Evolutionary conservation across 2,329 filamentous ascomycete species (phyloP).

Genomic region (Pseudocercospora macadamiae): DNA sequence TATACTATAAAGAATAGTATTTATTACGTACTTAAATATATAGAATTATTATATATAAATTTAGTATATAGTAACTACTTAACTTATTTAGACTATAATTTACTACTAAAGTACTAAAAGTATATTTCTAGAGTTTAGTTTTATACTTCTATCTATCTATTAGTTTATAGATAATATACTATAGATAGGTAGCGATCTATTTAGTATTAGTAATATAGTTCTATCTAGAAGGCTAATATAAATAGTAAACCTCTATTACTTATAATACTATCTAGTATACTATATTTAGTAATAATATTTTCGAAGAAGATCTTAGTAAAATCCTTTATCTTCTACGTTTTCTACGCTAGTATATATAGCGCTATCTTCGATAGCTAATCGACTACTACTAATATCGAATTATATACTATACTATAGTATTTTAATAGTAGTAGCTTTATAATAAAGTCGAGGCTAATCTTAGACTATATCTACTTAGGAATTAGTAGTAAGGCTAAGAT

Average conservation of each 20-base stretch:
- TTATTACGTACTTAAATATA: not conserved
- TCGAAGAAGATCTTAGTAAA: slow-evolving; percentile 17
- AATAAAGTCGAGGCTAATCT: slow-evolving; percentile 20
- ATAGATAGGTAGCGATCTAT: slow-evolving; percentile 13
- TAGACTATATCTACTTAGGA: not conserved
- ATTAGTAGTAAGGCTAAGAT: not conserved
- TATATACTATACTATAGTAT: slow-evolving; percentile 10
- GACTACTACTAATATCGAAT: slow-evolving; percentile 30
- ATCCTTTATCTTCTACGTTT: slow-evolving; percentile 3
- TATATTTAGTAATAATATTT: slow-evolving; percentile 11
- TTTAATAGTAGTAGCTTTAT: slow-evolving; percentile 10
- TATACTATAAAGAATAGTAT: slow-evolving; percentile 13
- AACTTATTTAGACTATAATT: slow-evolving; percentile 18
- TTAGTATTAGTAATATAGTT: slow-evolving; percentile 12
- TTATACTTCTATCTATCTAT: slow-evolving; percentile 18
- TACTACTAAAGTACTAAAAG: slow-evolving; percentile 7
- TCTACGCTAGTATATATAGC: slow-evolving; percentile 23
- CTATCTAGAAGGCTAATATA: slow-evolving; percentile 25
- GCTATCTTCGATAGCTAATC: slow-evolving; percentile 31
- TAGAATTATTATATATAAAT: slow-evolving; percentile 16
- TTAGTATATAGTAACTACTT: not conserved
- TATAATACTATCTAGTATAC: slow-evolving; percentile 20
- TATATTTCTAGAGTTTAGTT: slow-evolving; percentile 22
- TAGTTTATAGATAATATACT: slow-evolving; percentile 12
- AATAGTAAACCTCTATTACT: slow-evolving; percentile 26